Percentiles rank a stretch among this genome's conserved stretches.
Evolutionary conservation across 2,329 filamentous ascomycete genomes (phyloP).

Genomic region (Pestalotiopsis sp.): DNA sequence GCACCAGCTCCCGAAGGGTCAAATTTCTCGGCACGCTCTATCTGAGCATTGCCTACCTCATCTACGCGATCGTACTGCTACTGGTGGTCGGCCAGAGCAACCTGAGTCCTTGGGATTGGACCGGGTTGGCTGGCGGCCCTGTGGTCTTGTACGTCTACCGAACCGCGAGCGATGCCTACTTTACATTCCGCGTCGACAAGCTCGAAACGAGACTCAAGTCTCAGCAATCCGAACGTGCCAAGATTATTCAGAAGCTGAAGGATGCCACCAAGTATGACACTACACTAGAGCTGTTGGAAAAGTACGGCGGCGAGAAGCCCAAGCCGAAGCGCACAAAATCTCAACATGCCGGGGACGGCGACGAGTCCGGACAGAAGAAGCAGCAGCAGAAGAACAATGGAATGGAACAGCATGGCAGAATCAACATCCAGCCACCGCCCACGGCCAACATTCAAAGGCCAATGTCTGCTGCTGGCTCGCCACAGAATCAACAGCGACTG

Average conservation of each 20-base stretch:
- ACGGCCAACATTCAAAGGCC: slow-evolving; percentile 63
- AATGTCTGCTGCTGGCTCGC: slow-evolving; percentile 27
- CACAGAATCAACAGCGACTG: slow-evolving; percentile 23
- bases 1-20: slow-evolving; percentile 73
- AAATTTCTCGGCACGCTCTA: slow-evolving; percentile 91
- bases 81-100: slow-evolving; percentile 84
- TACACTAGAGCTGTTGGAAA: slow-evolving; percentile 88
- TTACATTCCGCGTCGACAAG: slow-evolving; percentile 76
- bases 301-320: slow-evolving; percentile 71
- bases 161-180: slow-evolving; percentile 67
- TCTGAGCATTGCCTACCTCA: slow-evolving; percentile 84
- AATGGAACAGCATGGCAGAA: slow-evolving; percentile 38
- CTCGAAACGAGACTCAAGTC: slow-evolving; percentile 71
- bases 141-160: slow-evolving; percentile 80
- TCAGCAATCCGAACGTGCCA: slow-evolving; percentile 76
- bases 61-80: slow-evolving; percentile 79
- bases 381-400: slow-evolving; percentile 32
- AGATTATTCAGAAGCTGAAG: slow-evolving; percentile 93
- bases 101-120: slow-evolving; percentile 77
- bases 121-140: slow-evolving; percentile 76
- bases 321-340: slow-evolving; percentile 48
- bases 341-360: slow-evolving; percentile 24
- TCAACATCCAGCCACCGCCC: slow-evolving; percentile 56
- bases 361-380: slow-evolving; percentile 15
- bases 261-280: slow-evolving; percentile 95